Evolutionary conservation across 768 basidiomycete species (phyloP).

Genomic region (Calocybe gangraenosa): DNA sequence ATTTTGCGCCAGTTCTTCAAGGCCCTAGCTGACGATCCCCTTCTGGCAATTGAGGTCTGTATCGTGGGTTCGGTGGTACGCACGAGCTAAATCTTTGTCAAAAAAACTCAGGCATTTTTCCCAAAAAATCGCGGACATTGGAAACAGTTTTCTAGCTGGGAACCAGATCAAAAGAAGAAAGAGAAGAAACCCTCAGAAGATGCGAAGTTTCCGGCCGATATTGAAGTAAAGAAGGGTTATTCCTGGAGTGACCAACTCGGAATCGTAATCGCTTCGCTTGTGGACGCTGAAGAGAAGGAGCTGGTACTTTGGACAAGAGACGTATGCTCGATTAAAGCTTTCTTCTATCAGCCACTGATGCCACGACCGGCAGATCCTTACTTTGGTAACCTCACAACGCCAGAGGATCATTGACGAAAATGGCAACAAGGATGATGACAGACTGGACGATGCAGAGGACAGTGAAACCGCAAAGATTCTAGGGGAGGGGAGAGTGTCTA

Average conservation of each 20-base stretch:
- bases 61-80: constrained; percentile 6
- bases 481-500: constrained; percentile 44
- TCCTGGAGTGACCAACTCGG: constrained; percentile 89
- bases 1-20: constrained; percentile 95
- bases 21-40: constrained; percentile 74
- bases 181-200: constrained; percentile 37
- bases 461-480: constrained; percentile 16
- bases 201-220: constrained; percentile 54
- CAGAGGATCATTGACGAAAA: constrained; percentile 58
- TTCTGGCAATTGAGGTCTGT: constrained; percentile 84
- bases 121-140: constrained; percentile 85
- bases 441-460: constrained; percentile 20
- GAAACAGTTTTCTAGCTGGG: constrained; percentile 81
- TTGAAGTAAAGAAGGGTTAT: constrained; percentile 83
- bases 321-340: constrained; percentile 39
- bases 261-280: constrained; percentile 72
- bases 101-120: constrained; percentile 74
- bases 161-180: constrained; percentile 46
- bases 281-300: constrained; percentile 57
- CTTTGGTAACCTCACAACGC: constrained; percentile 54
- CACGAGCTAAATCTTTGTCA: background rate
- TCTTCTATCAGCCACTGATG: constrained; percentile 1
- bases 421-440: constrained; percentile 29
- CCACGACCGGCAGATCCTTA: constrained; percentile 47
- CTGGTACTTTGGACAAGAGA: constrained; percentile 80